Conservation (phyloP, 208 protist species). For the Trypanosoma brucei region DNA sequence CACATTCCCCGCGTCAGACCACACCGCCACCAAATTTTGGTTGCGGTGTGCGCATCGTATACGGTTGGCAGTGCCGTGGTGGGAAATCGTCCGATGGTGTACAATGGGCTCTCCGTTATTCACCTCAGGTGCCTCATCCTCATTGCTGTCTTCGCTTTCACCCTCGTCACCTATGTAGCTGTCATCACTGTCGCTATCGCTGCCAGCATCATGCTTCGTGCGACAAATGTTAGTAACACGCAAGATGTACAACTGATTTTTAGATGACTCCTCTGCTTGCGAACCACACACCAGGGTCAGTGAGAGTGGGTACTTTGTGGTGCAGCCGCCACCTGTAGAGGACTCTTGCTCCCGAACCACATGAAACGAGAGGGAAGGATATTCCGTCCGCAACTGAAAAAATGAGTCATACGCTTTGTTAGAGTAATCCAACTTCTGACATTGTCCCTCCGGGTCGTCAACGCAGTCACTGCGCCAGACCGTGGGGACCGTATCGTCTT, state of each 20-base stretch:
- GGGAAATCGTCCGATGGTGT: constrained; percentile 71
- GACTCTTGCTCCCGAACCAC: constrained; percentile 61
- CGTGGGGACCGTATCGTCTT: constrained; percentile 19
- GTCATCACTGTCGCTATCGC: constrained; percentile 86
- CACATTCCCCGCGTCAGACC: constrained; percentile 93
- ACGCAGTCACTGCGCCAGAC: constrained; percentile 43
- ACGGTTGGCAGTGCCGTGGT: constrained; percentile 89
- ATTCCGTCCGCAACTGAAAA: constrained; percentile 87
- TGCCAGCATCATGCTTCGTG: constrained; percentile 90
- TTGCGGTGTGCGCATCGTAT: constrained; percentile 86
- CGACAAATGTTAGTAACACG: constrained; percentile 91
- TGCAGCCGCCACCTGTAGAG: constrained; percentile 22
- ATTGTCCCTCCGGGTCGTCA: constrained; percentile 18
- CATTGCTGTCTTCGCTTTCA: constrained; percentile 58
- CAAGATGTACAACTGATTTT: constrained; percentile 94
- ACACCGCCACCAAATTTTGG: constrained; percentile 90
- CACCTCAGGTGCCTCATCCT: constrained; percentile 76
- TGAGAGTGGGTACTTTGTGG: constrained; percentile 89
- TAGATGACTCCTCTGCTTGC: constrained; percentile 83
- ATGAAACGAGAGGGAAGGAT: constrained; percentile 86
- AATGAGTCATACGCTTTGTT: constrained; percentile 90
- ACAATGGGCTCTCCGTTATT: constrained; percentile 88
- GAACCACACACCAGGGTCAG: constrained; percentile 93
- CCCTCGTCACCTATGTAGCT: constrained; percentile 83
- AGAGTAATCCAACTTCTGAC: constrained; percentile 55